These are phyloP conservation scores for Trichoderma breve DNA, from an alignment of 2,329 filamentous ascomycete species.

Conservation along the genomic window DNA sequence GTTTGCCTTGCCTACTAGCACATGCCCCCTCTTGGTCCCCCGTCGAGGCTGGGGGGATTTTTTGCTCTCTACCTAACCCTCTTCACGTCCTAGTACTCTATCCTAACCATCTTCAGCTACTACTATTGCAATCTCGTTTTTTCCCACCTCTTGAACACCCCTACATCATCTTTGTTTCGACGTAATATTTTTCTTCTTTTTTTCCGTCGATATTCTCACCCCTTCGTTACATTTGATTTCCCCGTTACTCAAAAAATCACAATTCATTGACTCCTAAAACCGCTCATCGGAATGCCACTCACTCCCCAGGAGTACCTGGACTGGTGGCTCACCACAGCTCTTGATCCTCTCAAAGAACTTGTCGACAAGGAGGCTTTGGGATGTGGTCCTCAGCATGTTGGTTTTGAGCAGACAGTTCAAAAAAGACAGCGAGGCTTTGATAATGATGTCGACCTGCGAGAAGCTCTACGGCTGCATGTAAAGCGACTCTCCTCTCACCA, in stretches of 20 bases:
- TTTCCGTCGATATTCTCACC: too few relatives aligned
- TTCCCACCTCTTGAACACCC: background rate
- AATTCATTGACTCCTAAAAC: background rate
- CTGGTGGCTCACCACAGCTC: conserved; percentile 35
- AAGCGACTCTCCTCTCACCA: conserved; percentile 21
- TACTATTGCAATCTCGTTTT: background rate
- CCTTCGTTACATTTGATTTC: background rate
- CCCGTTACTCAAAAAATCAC: background rate
- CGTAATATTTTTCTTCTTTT: background rate
- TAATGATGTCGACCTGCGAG: conserved; percentile 25
- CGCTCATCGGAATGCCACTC: conserved; percentile 30
- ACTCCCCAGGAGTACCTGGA: conserved; percentile 33
- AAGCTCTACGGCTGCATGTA: conserved; percentile 25
- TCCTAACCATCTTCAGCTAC: background rate
- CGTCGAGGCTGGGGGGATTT: background rate
- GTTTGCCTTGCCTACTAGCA: background rate
- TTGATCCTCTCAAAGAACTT: conserved; percentile 28
- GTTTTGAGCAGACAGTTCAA: conserved; percentile 35
- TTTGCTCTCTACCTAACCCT: background rate
- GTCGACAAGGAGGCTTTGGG: conserved; percentile 25
- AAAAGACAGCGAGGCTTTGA: conserved; percentile 34
- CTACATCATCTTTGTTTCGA: background rate
- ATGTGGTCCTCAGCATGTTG: conserved; percentile 30
- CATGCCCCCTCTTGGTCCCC: background rate
- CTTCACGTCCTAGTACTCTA: background rate